phyloP scores from a whole-genome alignment of 129 eudicot genomes.

The Apium graveolens region DNA sequence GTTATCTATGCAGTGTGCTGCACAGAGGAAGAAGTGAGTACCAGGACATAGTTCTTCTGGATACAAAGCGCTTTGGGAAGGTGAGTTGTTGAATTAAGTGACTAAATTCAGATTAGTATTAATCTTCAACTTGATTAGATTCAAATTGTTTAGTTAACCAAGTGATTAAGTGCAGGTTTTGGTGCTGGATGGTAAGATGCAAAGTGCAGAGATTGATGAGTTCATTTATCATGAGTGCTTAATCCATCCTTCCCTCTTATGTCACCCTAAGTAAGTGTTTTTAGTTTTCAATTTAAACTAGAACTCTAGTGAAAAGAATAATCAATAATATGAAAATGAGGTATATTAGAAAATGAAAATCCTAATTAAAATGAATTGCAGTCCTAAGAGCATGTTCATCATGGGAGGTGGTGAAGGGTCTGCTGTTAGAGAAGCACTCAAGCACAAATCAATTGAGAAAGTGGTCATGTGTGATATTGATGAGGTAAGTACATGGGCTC shows the following conservation, averaged over 20 bases:
- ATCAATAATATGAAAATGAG: neutral
- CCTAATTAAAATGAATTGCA: constrained; percentile 12
- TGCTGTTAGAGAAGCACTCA: constrained; percentile 91
- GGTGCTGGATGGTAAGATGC: constrained; percentile 97
- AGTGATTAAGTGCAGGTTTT: constrained; percentile 41
- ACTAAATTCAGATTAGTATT: constrained; percentile 34
- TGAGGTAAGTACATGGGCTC: constrained; percentile 17
- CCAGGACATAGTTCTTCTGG: constrained; percentile 86
- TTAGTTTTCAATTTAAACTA: neutral
- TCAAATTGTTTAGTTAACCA: neutral
- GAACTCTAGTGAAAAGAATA: neutral
- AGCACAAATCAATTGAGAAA: constrained; percentile 68
- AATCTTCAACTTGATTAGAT: neutral
- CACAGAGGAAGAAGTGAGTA: constrained; percentile 81
- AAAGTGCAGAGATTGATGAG: constrained; percentile 96
- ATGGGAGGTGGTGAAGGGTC: constrained; percentile 99
- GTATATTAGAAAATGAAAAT: neutral
- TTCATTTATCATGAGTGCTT: constrained; percentile 95
- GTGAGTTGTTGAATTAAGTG: constrained; percentile 25
- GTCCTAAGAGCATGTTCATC: constrained; percentile 82
- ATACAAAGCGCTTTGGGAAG: constrained; percentile 94
- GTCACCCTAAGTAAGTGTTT: constrained; percentile 59
- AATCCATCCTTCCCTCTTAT: constrained; percentile 89
- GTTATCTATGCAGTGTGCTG: constrained; percentile 39
- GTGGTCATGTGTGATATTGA: constrained; percentile 98